Evolutionary conservation across 2,329 filamentous ascomycete genomes (phyloP).

Genomic region (Akanthomyces lecanii): DNA sequence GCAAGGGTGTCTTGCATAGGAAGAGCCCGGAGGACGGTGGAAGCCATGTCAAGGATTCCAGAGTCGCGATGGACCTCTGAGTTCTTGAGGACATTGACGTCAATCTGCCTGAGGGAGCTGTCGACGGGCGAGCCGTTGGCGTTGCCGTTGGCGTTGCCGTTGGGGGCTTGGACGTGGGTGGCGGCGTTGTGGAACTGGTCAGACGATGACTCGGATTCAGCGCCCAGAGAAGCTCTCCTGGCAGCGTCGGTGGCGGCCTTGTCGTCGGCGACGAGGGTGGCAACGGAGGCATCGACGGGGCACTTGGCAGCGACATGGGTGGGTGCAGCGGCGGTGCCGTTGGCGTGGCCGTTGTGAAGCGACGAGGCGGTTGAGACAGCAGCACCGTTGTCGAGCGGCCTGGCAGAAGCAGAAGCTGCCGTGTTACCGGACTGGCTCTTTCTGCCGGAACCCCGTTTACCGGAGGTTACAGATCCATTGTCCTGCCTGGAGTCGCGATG

Average conservation of each 20-base stretch:
- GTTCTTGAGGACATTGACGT: slow-evolving; percentile 66
- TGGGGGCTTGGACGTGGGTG: slow-evolving; percentile 19
- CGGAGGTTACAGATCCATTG: slow-evolving; percentile 72
- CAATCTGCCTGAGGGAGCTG: slow-evolving; percentile 59
- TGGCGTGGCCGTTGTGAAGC: slow-evolving; percentile 18
- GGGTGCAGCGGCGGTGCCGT: not conserved
- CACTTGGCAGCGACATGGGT: not conserved
- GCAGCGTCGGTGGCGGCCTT: slow-evolving; percentile 1
- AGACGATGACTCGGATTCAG: slow-evolving; percentile 28
- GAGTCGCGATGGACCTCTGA: slow-evolving; percentile 65
- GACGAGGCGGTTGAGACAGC: slow-evolving; percentile 23
- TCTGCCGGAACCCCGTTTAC: slow-evolving; percentile 35
- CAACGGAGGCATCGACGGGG: not conserved
- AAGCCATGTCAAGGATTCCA: slow-evolving; percentile 70
- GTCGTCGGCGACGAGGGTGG: slow-evolving; percentile 6
- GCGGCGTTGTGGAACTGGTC: slow-evolving; percentile 33
- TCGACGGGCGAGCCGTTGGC: slow-evolving; percentile 35
- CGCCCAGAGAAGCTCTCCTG: slow-evolving; percentile 10
- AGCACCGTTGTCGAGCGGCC: slow-evolving; percentile 28
- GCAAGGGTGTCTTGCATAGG: slow-evolving; percentile 93
- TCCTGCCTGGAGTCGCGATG: slow-evolving; percentile 75
- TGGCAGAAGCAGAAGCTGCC: slow-evolving; percentile 34
- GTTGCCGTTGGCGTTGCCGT: slow-evolving; percentile 31
- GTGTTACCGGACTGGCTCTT: slow-evolving; percentile 42
- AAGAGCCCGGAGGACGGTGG: slow-evolving; percentile 84